A percentile compares a stretch with the other conserved stretches of the same genome.
Conservation (phyloP, 306 rosid genomes). For the Glycine latifolia region DNA sequence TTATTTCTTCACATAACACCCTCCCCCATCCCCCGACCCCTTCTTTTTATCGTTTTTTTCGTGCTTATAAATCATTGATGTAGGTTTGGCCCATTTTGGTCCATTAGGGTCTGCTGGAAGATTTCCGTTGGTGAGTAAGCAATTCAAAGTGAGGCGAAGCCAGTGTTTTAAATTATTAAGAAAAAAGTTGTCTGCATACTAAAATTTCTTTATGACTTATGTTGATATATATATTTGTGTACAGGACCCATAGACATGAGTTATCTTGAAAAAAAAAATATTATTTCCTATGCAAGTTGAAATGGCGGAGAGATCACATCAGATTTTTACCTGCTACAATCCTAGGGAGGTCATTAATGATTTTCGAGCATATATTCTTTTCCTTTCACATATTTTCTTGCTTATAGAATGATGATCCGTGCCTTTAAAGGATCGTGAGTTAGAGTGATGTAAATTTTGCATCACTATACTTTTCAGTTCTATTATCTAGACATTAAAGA, state of each 20-base stretch:
- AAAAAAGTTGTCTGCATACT: neutral
- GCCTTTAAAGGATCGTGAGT: neutral
- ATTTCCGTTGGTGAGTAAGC: neutral
- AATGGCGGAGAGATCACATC: neutral
- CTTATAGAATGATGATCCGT: neutral
- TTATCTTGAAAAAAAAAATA: neutral
- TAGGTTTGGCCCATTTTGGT: neutral
- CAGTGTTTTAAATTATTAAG: neutral
- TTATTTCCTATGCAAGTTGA: neutral
- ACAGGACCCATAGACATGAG: conserved; percentile 11
- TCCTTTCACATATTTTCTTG: conserved; percentile 7
- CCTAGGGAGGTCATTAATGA: neutral
- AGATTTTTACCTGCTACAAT: conserved; percentile 8
- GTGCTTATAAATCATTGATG: conserved; percentile 3
- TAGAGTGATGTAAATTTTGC: neutral
- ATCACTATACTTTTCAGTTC: neutral
- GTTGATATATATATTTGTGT: neutral
- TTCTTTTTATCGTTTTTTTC: conserved; percentile 5
- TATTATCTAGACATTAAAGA: neutral
- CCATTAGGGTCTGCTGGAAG: neutral
- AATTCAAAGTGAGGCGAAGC: neutral
- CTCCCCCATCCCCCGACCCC: neutral
- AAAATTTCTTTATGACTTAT: neutral
- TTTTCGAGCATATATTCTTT: neutral
- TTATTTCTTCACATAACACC: neutral